Evolutionary conservation across 495 filamentous ascomycete genomes (phyloP), one percentile per base, ranked within the genome.

Genomic region (Niebla homalea): DNA sequence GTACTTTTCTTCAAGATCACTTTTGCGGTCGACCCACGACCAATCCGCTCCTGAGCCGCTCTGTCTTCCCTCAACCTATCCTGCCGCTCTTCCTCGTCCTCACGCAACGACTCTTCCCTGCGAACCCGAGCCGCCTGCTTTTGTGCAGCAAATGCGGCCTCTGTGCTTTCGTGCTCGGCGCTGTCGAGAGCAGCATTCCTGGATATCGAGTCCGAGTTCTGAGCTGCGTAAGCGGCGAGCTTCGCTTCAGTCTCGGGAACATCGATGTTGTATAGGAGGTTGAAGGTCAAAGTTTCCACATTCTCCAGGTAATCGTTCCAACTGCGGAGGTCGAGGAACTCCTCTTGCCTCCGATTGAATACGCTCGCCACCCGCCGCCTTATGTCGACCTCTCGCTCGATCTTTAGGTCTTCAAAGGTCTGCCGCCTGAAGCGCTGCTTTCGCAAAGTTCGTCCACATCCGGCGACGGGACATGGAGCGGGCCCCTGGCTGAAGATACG

Each of bases 301-400:
- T 85, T 80, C 65, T 97, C 87, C 23, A 97, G 79, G 68, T 97
- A 96, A 64, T 97, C 81, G 67, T 97, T 94, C 68, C 81, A 97
- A 54, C 80, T 83, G 37, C 72, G 70, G 51, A 93, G 73, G 1
- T 75, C 78, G 56, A 85, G 79, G 60, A 97, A 99, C 63, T 99
- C 93, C 51, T 93, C 85, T 70, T 94, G 79, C 10, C 78, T 75
- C 55, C 82, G 78, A 68, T 98, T 96, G 67, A 96, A 89, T 73
- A 89, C 80, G 36, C 77, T 75, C 50, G 83, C 80, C 2, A 98
- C 85, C 43, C 84, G 73, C 46, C 80, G 76, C 44, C 92, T 77
- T 44, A 97, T 84, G 67, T 99, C 92, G 32, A 96, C 87, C 64
- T 99, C 92, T 52, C 90, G 77, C 73, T 99, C 93, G 4, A 97